Conservation (phyloP, 1,284 basidiomycete genomes). For the Ceratobasidium sp. region DNA sequence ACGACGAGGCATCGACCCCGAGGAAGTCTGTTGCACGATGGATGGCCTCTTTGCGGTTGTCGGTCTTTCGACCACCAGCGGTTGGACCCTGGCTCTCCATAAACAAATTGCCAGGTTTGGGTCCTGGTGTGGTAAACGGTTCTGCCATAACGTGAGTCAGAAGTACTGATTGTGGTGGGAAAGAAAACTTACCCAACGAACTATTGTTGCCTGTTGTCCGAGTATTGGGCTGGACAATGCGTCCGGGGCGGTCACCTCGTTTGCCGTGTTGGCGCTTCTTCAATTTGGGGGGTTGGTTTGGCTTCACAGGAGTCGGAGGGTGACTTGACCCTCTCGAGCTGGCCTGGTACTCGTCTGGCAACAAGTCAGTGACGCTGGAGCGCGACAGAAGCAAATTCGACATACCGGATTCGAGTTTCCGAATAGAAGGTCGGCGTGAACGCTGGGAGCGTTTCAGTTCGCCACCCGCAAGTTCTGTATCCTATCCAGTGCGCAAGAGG, state of each 20-base stretch:
- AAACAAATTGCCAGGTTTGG: background rate
- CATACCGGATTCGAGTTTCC: slow-evolving; percentile 4
- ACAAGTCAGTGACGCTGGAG: background rate
- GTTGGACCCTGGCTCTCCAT: background rate
- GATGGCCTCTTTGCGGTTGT: background rate
- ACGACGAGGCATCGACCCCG: background rate
- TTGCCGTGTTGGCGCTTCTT: background rate
- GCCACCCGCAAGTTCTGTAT: too few species aligned
- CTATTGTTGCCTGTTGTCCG: background rate
- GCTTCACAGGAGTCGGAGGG: background rate
- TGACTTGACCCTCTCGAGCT: background rate
- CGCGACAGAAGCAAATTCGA: background rate
- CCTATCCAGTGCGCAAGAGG: too few species aligned
- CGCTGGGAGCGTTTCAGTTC: slow-evolving; percentile 6
- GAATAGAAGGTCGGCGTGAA: background rate
- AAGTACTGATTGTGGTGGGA: too few species aligned
- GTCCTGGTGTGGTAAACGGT: background rate
- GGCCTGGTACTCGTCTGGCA: background rate
- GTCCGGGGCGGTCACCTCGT: slow-evolving; percentile 1
- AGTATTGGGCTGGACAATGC: background rate
- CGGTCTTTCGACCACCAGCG: background rate
- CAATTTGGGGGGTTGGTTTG: background rate
- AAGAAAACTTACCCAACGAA: slow-evolving; percentile 22
- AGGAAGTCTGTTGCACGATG: background rate
- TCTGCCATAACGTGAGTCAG: background rate